Evolutionary conservation across 2,329 filamentous ascomycete genomes (phyloP).

Genomic region (Pseudopithomyces maydicus): DNA sequence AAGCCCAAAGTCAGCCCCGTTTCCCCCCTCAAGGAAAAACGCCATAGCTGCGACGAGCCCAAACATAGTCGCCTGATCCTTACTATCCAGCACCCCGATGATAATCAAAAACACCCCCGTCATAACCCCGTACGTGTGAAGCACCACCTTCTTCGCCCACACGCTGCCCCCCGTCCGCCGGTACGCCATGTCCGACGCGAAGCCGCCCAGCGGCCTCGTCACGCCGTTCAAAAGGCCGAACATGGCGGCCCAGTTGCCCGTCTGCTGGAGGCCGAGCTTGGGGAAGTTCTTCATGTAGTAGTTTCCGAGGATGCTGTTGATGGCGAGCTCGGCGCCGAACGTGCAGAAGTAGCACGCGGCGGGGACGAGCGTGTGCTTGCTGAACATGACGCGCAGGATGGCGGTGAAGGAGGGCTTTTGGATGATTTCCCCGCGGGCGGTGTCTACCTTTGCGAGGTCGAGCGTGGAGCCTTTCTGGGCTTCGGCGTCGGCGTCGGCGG

Average conservation of each 20-base stretch:
- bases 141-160: slow-evolving; percentile 66
- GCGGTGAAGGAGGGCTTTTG: slow-evolving; percentile 66
- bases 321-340: slow-evolving; percentile 63
- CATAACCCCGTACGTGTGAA: slow-evolving; percentile 60
- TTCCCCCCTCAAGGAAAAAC: slow-evolving; percentile 80
- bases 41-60: slow-evolving; percentile 76
- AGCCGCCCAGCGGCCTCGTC: slow-evolving; percentile 68
- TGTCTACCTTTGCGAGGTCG: slow-evolving; percentile 50
- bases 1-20: slow-evolving; percentile 82
- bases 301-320: slow-evolving; percentile 63
- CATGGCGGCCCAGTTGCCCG: slow-evolving; percentile 68
- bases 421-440: slow-evolving; percentile 63
- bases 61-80: slow-evolving; percentile 67
- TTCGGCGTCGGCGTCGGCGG: slow-evolving; percentile 21
- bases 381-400: slow-evolving; percentile 64
- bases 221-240: slow-evolving; percentile 74
- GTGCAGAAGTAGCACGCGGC: slow-evolving; percentile 63
- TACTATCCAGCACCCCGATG: slow-evolving; percentile 65
- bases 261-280: slow-evolving; percentile 55
- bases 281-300: slow-evolving; percentile 63
- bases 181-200: slow-evolving; percentile 61
- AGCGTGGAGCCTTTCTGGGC: slow-evolving; percentile 16
- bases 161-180: slow-evolving; percentile 48
- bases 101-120: slow-evolving; percentile 64
- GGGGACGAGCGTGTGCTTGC: slow-evolving; percentile 59